Evolutionary conservation across 768 basidiomycete genomes (phyloP).

Genomic region (Serendipita sp.): DNA sequence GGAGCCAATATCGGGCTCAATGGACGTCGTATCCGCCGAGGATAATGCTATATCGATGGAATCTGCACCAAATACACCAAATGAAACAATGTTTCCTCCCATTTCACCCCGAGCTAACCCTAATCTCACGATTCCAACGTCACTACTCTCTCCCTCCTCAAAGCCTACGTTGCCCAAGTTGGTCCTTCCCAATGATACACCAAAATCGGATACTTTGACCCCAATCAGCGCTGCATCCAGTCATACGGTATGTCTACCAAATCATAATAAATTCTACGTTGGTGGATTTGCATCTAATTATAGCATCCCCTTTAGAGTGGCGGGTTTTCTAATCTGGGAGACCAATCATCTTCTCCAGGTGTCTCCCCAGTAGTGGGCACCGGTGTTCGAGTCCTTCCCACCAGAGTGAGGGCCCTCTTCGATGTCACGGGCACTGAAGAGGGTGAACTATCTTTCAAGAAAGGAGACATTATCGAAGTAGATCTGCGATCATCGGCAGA

Average conservation of each 20-base stretch:
- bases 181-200: too few relatives aligned
- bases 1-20: not conserved
- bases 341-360: not conserved
- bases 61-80: too few relatives aligned
- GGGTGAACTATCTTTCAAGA: not conserved
- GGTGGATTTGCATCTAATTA: not conserved
- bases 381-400: not conserved
- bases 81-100: not conserved
- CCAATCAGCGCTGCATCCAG: not conserved
- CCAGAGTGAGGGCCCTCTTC: not conserved
- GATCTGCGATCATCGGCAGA: not conserved
- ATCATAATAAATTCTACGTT: not conserved
- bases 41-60: not conserved
- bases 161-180: too few relatives aligned
- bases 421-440: not conserved
- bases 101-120: not conserved
- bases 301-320: not conserved
- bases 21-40: not conserved
- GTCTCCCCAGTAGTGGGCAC: not conserved
- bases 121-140: not conserved
- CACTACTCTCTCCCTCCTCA: too few relatives aligned
- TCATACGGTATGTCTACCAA: not conserved
- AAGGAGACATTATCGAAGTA: slow-evolving; percentile 1
- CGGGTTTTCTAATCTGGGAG: not conserved
- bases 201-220: too few relatives aligned